Conservation (phyloP, 495 filamentous ascomycete species). For the Penicilliopsis zonata region DNA sequence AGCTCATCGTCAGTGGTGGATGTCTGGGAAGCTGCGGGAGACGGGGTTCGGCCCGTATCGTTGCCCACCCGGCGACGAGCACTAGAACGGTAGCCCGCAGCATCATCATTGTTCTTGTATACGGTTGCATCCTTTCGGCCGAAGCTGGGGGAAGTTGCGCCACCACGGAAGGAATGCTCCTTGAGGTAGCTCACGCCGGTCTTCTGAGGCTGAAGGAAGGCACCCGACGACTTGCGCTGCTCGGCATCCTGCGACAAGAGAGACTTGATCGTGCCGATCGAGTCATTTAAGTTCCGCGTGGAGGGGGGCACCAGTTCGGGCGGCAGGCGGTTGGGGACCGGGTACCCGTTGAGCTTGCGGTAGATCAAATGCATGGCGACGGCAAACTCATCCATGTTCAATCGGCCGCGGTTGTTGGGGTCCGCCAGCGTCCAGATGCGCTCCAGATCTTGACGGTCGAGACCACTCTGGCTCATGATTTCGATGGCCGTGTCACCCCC, state of each 20-base stretch:
- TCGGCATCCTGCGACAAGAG: conserved; percentile 87
- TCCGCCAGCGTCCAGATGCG: conserved; percentile 93
- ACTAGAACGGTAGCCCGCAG: conserved; percentile 82
- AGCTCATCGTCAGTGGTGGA: conserved; percentile 74
- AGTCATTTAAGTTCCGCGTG: conserved; percentile 85
- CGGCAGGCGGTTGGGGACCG: conserved; percentile 80
- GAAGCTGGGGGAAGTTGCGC: conserved; percentile 22
- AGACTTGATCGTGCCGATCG: conserved; percentile 85
- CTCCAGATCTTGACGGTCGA: conserved; percentile 82
- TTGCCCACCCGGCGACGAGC: conserved; percentile 72
- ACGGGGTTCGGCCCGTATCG: conserved; percentile 65
- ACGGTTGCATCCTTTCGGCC: conserved; percentile 87
- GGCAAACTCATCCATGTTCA: conserved; percentile 97
- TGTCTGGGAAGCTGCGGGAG: conserved; percentile 58
- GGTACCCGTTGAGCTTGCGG: conserved; percentile 89
- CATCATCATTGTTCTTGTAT: conserved; percentile 87
- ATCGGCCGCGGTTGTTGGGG: conserved; percentile 78
- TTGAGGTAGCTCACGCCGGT: conserved; percentile 98
- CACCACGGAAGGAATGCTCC: conserved; percentile 76
- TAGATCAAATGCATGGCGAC: conserved; percentile 99
- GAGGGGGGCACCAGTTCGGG: conserved; percentile 93
- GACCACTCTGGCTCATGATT: conserved; percentile 91
- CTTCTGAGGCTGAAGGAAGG: conserved; percentile 80
- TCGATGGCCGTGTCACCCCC: conserved; percentile 91
- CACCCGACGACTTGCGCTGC: conserved; percentile 67